A percentile compares a stretch with the other conserved stretches of the same genome.
Evolutionary conservation across 768 basidiomycete species (phyloP).

Genomic region (Suillus variegatus): DNA sequence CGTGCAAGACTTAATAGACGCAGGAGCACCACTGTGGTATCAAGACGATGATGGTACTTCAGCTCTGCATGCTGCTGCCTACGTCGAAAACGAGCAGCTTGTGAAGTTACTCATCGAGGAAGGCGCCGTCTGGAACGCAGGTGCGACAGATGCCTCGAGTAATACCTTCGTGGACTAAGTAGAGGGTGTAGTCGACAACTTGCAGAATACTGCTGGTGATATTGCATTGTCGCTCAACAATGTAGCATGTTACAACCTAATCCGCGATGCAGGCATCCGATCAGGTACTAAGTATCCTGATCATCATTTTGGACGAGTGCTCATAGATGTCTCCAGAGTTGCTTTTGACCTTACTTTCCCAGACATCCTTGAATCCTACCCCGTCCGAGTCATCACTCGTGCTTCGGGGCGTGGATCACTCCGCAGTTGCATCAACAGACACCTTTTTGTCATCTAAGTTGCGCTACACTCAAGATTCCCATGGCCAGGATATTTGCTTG

Average conservation of each 20-base stretch:
- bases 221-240: slow-evolving; percentile 88
- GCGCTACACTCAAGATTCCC: slow-evolving; percentile 63
- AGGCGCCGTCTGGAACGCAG: slow-evolving; percentile 92
- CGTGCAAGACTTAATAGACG: slow-evolving; percentile 53
- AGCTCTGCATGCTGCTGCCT: slow-evolving; percentile 84
- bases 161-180: neutral
- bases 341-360: slow-evolving; percentile 63
- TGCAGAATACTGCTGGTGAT: slow-evolving; percentile 85
- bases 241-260: slow-evolving; percentile 65
- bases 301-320: slow-evolving; percentile 7
- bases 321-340: slow-evolving; percentile 51
- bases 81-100: slow-evolving; percentile 63
- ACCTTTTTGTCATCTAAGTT: slow-evolving; percentile 74
- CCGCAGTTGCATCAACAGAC: slow-evolving; percentile 61
- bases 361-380: slow-evolving; percentile 27
- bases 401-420: slow-evolving; percentile 51
- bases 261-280: slow-evolving; percentile 92
- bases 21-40: slow-evolving; percentile 86
- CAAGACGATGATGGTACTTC: slow-evolving; percentile 86
- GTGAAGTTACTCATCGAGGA: slow-evolving; percentile 68
- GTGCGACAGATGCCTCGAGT: slow-evolving; percentile 39
- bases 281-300: slow-evolving; percentile 55
- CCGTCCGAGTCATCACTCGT: slow-evolving; percentile 32
- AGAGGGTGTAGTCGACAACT: slow-evolving; percentile 60
- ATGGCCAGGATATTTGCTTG: slow-evolving; percentile 84